phyloP scores from a whole-genome alignment of 495 filamentous ascomycete species.

The Eremomyces bilateralis region DNA sequence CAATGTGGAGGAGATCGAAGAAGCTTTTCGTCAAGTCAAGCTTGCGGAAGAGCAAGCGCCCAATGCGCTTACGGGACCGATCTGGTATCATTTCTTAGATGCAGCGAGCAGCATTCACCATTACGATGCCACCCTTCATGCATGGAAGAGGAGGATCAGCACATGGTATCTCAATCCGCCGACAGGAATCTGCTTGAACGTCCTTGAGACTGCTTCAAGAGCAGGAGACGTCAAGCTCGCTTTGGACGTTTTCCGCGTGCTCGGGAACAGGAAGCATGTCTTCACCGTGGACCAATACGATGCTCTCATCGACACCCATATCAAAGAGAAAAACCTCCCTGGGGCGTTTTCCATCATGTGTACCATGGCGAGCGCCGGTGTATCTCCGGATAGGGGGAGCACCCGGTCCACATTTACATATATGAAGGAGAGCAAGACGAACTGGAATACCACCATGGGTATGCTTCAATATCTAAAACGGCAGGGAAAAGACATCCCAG shows the following conservation, averaged over 20 bases:
- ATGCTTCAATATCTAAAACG: conserved; percentile 31
- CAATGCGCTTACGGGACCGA: conserved; percentile 3
- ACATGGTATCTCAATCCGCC: conserved; percentile 40
- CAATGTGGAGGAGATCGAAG: conserved; percentile 48
- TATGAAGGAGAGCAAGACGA: conserved; percentile 17
- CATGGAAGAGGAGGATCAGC: conserved; percentile 39
- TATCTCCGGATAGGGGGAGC: conserved; percentile 28
- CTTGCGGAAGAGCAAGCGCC: conserved; percentile 21
- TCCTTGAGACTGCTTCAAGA: conserved; percentile 46
- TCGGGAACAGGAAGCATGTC: conserved; percentile 24
- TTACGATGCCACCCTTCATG: conserved; percentile 24
- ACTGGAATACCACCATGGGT: conserved; percentile 24
- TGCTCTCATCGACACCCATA: conserved; percentile 44
- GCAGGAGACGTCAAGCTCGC: conserved; percentile 45
- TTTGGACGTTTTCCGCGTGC: conserved; percentile 34
- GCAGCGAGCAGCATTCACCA: conserved; percentile 32
- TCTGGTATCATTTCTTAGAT: conserved; percentile 56
- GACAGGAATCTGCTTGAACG: conserved; percentile 36
- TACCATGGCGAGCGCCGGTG: conserved; percentile 41
- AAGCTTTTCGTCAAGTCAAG: conserved; percentile 43
- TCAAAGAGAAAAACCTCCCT: conserved; percentile 23
- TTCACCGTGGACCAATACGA: conserved; percentile 53
- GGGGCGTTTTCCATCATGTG: conserved; percentile 29
- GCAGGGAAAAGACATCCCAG: conserved; percentile 25
- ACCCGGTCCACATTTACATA: conserved; percentile 34